Conservation (phyloP, 1,284 basidiomycete species). For the Rhodotorula sp. region DNA sequence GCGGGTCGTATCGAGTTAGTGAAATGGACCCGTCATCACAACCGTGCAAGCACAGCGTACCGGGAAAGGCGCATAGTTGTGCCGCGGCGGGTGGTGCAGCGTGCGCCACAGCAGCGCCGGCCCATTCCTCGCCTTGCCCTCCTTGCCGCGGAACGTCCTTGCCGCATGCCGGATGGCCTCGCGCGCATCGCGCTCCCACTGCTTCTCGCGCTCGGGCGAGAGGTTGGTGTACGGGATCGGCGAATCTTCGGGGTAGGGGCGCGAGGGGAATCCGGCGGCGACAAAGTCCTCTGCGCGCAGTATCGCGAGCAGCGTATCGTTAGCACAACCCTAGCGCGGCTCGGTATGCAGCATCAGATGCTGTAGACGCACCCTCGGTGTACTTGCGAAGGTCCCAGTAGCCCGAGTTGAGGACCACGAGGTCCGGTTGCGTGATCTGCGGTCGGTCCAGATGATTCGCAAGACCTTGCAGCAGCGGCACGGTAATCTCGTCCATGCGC, state of each 20-base stretch:
- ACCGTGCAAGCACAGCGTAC: background rate
- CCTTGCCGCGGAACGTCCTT: conserved; percentile 21
- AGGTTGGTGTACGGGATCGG: conserved; percentile 38
- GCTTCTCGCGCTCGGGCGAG: conserved; percentile 20
- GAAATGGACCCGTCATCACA: background rate
- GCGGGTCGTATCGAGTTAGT: background rate
- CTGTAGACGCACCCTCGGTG: conserved; percentile 34
- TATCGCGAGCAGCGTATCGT: background rate
- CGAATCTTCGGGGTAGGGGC: conserved; percentile 42
- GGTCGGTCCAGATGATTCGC: conserved; percentile 34
- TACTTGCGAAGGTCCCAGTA: conserved; percentile 42
- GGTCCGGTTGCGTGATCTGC: conserved; percentile 34
- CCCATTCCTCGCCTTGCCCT: conserved; percentile 28
- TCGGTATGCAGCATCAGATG: background rate
- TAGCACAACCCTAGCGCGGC: background rate
- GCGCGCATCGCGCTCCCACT: conserved; percentile 39
- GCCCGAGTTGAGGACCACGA: conserved; percentile 41
- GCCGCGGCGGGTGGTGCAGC: conserved; percentile 39
- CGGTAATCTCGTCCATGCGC: conserved; percentile 33
- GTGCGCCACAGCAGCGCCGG: conserved; percentile 40
- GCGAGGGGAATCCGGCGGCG: conserved; percentile 29
- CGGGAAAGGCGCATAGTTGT: conserved; percentile 41
- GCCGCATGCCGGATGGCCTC: conserved; percentile 35
- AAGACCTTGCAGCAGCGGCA: conserved; percentile 29
- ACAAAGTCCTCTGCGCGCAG: conserved; percentile 38